phyloP scores from a whole-genome alignment of 495 filamentous ascomycete species.

The Podospora bellae-mahoneyi region DNA sequence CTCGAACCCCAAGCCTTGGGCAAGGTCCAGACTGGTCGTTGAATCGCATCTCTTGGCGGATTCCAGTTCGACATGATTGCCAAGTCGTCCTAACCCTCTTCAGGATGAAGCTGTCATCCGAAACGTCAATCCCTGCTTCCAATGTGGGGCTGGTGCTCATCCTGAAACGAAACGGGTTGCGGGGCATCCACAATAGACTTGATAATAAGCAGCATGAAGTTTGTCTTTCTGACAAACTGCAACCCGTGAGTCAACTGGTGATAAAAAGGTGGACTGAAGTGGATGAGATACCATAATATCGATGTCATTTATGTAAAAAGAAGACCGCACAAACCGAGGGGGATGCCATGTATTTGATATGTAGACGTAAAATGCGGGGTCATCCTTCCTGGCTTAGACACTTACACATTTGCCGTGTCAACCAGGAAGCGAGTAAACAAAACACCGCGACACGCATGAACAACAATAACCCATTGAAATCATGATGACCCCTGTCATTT shows the following conservation, averaged over 20 bases:
- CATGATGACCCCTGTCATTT: neutral
- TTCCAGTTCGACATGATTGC: neutral
- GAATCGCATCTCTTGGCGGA: neutral
- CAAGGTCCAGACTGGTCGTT: neutral
- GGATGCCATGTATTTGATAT: neutral
- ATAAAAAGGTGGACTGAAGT: neutral
- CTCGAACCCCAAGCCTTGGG: neutral
- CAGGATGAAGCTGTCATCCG: neutral
- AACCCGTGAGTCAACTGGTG: neutral
- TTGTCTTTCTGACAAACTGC: neutral
- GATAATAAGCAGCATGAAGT: neutral
- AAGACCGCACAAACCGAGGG: too few relatives aligned
- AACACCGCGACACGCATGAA: neutral
- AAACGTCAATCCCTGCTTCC: neutral
- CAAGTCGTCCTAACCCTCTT: neutral
- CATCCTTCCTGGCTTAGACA: neutral
- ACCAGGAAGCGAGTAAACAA: neutral
- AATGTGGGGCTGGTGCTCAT: slow-evolving; percentile 14
- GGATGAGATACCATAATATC: neutral
- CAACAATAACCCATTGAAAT: neutral
- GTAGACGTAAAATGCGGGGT: neutral
- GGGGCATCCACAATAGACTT: slow-evolving; percentile 15
- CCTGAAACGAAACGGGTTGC: slow-evolving; percentile 34
- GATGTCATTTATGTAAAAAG: too few relatives aligned
- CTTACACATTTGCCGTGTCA: neutral